Base-by-base conservation (phyloP, 179 eudicot species). In the Vitellaria paradoxa region DNA sequence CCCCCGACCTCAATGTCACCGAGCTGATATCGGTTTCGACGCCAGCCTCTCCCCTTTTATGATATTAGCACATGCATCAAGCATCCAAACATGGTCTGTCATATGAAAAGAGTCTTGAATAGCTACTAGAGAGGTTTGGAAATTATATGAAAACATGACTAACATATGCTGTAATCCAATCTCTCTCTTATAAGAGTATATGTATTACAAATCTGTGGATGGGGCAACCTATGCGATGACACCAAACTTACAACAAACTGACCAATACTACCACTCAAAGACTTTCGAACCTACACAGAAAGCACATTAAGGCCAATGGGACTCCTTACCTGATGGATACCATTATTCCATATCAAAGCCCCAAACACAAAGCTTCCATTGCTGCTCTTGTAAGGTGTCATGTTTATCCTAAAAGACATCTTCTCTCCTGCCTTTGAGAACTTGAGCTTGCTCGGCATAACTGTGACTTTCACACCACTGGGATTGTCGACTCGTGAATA, bases 281-380 rank as follows among this genome's bases (percentile, higher is more conserved):
- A 15, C 18, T 53, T 53, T 0, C 63, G 18, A 20, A 3, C 72
- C 76, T 84, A 84, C 49, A 78, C 72, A 7, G 84, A 78, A 61
- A 81, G 24, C 65, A 80, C 76, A 47, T 78, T 84, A 40, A 84
- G 75, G 42, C 76, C 83, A 79, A 84, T 84, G 0, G 87, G 87
- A 68, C 84, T 82, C 71, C 82, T 80, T 7, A 84, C 87, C 4
- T 37, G 64, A 59, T 80, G 86, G 60, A 76, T 23, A 8, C 80
- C 82, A 53, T 84, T 77, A 50, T 47, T 76, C 89, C 87, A 87
- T 67, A 73, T 82, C 73, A 84, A 75, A 10, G 87, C 77, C 20
- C 87, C 87, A 74, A 84, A 81, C 52, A 65, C 80, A 73, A 70
- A 70, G 40, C 75, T 67, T 61, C 84, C 78, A 26, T 78, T 76